Base-by-base conservation (phyloP, 768 basidiomycete species). In the Chalciporus pseudorubinellus region DNA sequence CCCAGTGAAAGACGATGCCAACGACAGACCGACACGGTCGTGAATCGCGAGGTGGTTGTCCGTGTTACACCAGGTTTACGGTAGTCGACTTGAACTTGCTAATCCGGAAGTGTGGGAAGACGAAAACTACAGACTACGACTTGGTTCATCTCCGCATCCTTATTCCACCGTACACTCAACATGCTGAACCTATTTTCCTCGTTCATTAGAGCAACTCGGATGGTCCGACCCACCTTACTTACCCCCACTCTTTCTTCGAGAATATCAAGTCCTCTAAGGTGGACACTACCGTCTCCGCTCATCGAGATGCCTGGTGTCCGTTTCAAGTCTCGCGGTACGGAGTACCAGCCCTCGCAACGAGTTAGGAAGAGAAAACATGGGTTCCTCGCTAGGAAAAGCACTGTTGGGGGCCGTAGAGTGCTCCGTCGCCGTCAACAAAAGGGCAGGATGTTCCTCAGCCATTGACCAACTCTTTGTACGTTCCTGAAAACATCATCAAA, bases 311-410 rank as follows among this genome's bases (percentile, higher is more conserved):
- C 58, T 6, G 41, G 54, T 45, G 55, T 68, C 13, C 84, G 93
- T 7, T 84, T 78, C 64, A 75, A 75, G 26, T 78, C 86, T 24
- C 81, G 83, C 39, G 95, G 95, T 39, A 80, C 83, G n/a, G 92
- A 95, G 70, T 98, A 98, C 62, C 95, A 98, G 67, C 95, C 95
- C n/a, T 92, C 89, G 0, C 93, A 95, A 69, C 80, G 94, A 38
- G 90, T 89, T 64, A 75, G 95, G 59, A 98, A 98, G 76, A 79
- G 92, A 60, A 92, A 87, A 66, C 89, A 92, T 65, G 95, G 95
- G 6, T 98, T 95, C 70, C 78, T 98, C 29, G 80, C 86, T 0
- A 74, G 94, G 52, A 83, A 87, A 68, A 78, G 78, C 59, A 81
- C 77, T 9, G 77, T 79, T 20, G 74, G 80, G 31, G 93, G 92